Conservation (phyloP, 345 rosid genomes). For the Citrus trifoliata region DNA sequence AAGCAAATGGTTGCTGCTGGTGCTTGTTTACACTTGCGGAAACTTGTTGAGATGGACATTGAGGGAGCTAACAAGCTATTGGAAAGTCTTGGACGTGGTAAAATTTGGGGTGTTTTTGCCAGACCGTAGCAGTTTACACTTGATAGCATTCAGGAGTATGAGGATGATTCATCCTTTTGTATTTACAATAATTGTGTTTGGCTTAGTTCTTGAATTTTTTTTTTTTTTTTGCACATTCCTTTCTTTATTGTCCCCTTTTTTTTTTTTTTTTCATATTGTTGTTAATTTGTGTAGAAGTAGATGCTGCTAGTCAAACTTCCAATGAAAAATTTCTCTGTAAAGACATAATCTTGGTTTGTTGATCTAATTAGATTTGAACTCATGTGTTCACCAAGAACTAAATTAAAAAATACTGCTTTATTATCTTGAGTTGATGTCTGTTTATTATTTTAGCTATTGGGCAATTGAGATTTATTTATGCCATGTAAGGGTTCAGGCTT, state of each 20-base stretch:
- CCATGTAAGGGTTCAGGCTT: not conserved
- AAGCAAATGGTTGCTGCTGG: slow-evolving; percentile 76
- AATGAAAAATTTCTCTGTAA: slow-evolving; percentile 21
- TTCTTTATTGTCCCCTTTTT: slow-evolving; percentile 27
- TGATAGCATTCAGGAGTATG: not conserved
- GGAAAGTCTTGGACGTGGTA: slow-evolving; percentile 63
- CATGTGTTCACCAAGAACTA: slow-evolving; percentile 11
- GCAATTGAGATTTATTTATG: not conserved
- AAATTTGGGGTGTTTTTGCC: slow-evolving; percentile 80
- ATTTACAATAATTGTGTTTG: slow-evolving; percentile 41
- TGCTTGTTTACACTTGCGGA: slow-evolving; percentile 66
- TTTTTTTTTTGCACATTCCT: slow-evolving; percentile 3
- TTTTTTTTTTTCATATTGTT: slow-evolving; percentile 39
- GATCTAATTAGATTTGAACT: slow-evolving; percentile 28
- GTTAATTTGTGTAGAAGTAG: slow-evolving; percentile 28
- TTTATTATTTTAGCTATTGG: not conserved
- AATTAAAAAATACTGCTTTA: slow-evolving; percentile 15
- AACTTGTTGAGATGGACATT: slow-evolving; percentile 68
- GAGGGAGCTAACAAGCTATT: slow-evolving; percentile 83
- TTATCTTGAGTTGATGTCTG: not conserved
- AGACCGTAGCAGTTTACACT: slow-evolving; percentile 31
- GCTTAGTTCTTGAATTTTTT: slow-evolving; percentile 8
- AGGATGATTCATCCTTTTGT: slow-evolving; percentile 21
- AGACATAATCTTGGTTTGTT: slow-evolving; percentile 31
- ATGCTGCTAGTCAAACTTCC: slow-evolving; percentile 20